A percentile compares a stretch with the other conserved stretches of the same genome.
These are phyloP conservation scores for Fonsecaea pedrosoi DNA, from an alignment of 2,329 filamentous ascomycete genomes.

Conservation along the genomic window DNA sequence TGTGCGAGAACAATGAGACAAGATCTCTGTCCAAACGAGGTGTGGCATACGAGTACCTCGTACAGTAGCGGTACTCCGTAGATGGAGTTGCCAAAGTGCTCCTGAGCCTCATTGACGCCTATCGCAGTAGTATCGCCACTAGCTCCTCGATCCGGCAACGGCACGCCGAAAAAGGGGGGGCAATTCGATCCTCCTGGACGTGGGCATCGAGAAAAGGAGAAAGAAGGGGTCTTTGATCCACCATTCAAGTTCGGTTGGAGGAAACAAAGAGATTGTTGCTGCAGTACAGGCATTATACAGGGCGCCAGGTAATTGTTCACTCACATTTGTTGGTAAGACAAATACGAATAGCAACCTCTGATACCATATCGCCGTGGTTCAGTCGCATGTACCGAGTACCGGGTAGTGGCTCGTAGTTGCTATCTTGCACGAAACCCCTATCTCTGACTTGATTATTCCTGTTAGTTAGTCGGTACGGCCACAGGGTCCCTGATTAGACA, in stretches of 20 bases:
- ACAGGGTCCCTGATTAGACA: too few relatives aligned
- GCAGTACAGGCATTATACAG: conserved; percentile 1
- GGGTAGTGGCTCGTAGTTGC: too few relatives aligned
- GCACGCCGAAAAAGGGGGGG: conserved; percentile 9
- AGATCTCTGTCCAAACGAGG: not conserved
- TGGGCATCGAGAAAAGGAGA: conserved; percentile 6
- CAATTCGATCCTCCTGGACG: not conserved
- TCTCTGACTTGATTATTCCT: not conserved
- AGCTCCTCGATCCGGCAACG: conserved; percentile 5
- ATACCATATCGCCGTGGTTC: not conserved
- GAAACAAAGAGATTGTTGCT: conserved; percentile 3
- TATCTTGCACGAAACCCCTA: not conserved
- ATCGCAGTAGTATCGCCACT: conserved; percentile 2
- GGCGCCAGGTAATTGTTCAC: not conserved
- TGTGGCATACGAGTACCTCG: too few relatives aligned
- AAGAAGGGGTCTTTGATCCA: conserved; percentile 4
- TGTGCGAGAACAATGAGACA: not conserved
- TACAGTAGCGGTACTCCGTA: not conserved
- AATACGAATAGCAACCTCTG: not conserved
- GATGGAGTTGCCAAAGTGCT: not conserved
- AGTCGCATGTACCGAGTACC: too few relatives aligned
- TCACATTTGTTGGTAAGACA: not conserved
- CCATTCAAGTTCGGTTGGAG: conserved; percentile 1
- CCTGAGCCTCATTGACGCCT: conserved; percentile 11
- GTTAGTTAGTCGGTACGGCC: not conserved